Base-by-base conservation (phyloP, 495 filamentous ascomycete genomes). In the Penicillium goetzii region DNA sequence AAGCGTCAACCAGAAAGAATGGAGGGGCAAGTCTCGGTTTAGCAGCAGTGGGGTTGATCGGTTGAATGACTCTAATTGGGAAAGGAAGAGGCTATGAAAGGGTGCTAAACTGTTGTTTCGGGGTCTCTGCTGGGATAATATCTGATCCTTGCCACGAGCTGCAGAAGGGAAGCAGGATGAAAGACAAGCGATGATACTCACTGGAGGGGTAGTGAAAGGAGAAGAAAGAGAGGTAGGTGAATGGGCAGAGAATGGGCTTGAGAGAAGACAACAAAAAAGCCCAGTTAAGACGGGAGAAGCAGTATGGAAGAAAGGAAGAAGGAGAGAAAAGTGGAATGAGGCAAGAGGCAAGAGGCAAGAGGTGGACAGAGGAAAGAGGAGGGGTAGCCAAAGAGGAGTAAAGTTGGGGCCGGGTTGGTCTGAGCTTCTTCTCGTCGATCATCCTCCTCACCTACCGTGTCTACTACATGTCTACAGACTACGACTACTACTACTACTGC, bases 391-490 rank as follows among this genome's bases (percentile, higher is more conserved):
- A 67, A 55, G 61, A 64, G 59, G 64, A 55, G 61, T 60, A 62
- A 60, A 68, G 58, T 40, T 33, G 58, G 58, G 59, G 43, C 54
- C 54, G 60, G 45, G 52, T 49, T 65, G 68, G 68, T 65, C 65
- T 67, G 62, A 69, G 66, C 65, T 71, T 63, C 58, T 19, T 62
- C 41, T 47, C 56, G 63, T 65, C 60, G 68, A 68, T 71, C 65
- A 65, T 59, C 52, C 33, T 47, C 41, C 21, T 43, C 26, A 4
- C n/a, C n/a, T 14, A 28, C 55, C 38, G 6, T 32, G n/a, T 47
- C 41, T 12, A 19, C 26, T 7, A n/a, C n/a, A n/a, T n/a, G 9
- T 10, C 23, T 25, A 25, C n/a, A 23, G 12, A 21, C n/a, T 45
- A 45, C 19, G 19, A 19, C 17, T 43, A 43, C 17, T 43, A 19